Base-by-base conservation (phyloP, 129 eudicot genomes). In the Glebionis coronaria region DNA sequence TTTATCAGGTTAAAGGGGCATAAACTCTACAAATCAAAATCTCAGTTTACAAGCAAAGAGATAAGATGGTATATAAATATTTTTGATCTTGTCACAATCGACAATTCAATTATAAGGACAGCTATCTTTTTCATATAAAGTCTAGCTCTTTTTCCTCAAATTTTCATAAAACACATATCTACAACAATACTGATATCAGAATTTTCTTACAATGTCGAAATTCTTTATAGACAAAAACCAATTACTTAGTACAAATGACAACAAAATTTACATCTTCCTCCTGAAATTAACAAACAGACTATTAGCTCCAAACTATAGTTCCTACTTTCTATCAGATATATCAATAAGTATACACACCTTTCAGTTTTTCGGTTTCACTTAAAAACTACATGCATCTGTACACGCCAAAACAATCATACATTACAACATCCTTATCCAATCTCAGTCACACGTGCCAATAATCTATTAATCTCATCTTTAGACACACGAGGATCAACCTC, bases 401-500 rank as follows among this genome's bases (percentile, higher is more conserved):
- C 76, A 62, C 21, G 49, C 55, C 49, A 56, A 70, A 29, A 38
- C 23, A 53, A 73, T 35, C 77, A 40, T 23, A 61, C 55, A 4
- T 35, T 25, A 49, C 20, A 28, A 67, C 68, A 50, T 51, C 38
- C 38, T 65, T 62, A 75, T 5, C 58, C 57, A 54, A 20, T 52
- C 50, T 61, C 44, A 19, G 80, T 65, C 74, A 68, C 70, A 13
- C 80, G 80, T 68, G 70, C 80, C 9, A 50, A 69, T 18, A 89
- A 71, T 70, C 95, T 90, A n/a, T 20, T 7, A 49, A 82, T 79
- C 59, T 94, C 97, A 66, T 90, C 95, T 77, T 59, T 82, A 6
- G 90, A 84, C 56, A 86, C 61, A 27, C 74, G 83, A 3, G 93
- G 90, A 73, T 94, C 88, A 59, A 94, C 68, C 60, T 84, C 77